These are phyloP conservation scores for Kalanchoe fedtschenkoi DNA, from an alignment of 164 flowering plant species.

Conservation along the genomic window DNA sequence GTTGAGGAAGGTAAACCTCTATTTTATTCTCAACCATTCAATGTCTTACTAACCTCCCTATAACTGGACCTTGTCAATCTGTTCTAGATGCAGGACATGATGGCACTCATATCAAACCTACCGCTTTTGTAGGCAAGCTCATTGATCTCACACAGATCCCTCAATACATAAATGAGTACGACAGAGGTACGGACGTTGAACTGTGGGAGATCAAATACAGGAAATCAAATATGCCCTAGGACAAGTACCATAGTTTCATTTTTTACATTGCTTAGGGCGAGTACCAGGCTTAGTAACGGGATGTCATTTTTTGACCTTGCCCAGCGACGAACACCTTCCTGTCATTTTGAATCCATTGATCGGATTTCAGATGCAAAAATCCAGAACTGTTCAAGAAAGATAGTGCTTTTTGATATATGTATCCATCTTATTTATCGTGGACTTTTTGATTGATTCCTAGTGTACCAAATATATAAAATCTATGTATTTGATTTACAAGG, in stretches of 20 bases:
- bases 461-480: too few relatives aligned
- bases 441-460: too few relatives aligned
- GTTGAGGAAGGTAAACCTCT: conserved; percentile 31
- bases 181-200: conserved; percentile 71
- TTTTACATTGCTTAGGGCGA: too few relatives aligned
- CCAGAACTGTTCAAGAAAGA: too few relatives aligned
- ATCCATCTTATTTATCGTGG: background rate
- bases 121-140: conserved; percentile 35
- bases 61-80: conserved; percentile 1
- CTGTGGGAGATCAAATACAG: conserved; percentile 61
- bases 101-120: conserved; percentile 7
- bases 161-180: conserved; percentile 52
- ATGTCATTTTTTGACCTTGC: too few relatives aligned
- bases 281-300: too few relatives aligned
- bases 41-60: background rate
- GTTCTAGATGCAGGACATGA: conserved; percentile 30
- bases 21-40: background rate
- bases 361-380: too few relatives aligned
- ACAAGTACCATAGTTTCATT: too few relatives aligned
- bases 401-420: background rate
- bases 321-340: too few relatives aligned
- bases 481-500: too few relatives aligned
- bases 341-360: background rate
- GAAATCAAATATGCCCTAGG: background rate
- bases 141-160: conserved; percentile 53